Conservation (phyloP, 352 stramenopile genomes). For the Globisporangium lucens region DNA sequence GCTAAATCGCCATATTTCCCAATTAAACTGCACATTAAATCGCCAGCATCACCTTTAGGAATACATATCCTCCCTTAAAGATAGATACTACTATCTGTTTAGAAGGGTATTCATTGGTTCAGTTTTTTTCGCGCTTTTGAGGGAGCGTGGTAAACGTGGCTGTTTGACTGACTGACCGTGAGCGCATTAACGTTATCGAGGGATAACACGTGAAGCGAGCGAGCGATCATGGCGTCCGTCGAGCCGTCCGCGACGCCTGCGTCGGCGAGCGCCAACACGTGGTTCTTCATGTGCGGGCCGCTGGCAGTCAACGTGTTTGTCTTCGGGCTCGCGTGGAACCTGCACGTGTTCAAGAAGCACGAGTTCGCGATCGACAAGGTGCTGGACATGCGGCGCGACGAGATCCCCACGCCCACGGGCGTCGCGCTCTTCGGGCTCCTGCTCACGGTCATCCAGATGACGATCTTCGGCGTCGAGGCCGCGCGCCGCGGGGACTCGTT, state of each 20-base stretch:
- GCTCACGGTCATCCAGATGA: slow-evolving; percentile 45
- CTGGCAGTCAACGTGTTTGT: slow-evolving; percentile 67
- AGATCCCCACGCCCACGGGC: slow-evolving; percentile 45
- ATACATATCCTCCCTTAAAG: background rate
- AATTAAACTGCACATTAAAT: background rate
- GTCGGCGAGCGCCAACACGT: slow-evolving; percentile 36
- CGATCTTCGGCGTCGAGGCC: slow-evolving; percentile 49
- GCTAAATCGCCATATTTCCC: background rate
- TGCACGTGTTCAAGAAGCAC: slow-evolving; percentile 58
- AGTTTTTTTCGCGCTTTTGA: slow-evolving; percentile 4
- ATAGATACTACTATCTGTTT: background rate
- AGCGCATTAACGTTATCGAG: background rate
- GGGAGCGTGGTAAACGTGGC: background rate
- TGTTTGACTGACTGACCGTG: background rate
- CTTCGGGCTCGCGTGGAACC: slow-evolving; percentile 57
- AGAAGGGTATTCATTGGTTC: background rate
- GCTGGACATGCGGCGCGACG: slow-evolving; percentile 61
- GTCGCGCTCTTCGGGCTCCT: slow-evolving; percentile 34
- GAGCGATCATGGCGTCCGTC: slow-evolving; percentile 13
- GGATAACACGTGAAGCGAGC: background rate
- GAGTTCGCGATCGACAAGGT: slow-evolving; percentile 63
- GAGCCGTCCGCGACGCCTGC: slow-evolving; percentile 9
- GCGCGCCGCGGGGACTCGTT: slow-evolving; percentile 38
- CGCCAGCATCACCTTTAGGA: background rate
- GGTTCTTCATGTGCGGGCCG: slow-evolving; percentile 81